Percentiles rank a stretch among this genome's conserved stretches.
phyloP scores from a whole-genome alignment of 768 basidiomycete species.

The Tremella fuciformis region DNA sequence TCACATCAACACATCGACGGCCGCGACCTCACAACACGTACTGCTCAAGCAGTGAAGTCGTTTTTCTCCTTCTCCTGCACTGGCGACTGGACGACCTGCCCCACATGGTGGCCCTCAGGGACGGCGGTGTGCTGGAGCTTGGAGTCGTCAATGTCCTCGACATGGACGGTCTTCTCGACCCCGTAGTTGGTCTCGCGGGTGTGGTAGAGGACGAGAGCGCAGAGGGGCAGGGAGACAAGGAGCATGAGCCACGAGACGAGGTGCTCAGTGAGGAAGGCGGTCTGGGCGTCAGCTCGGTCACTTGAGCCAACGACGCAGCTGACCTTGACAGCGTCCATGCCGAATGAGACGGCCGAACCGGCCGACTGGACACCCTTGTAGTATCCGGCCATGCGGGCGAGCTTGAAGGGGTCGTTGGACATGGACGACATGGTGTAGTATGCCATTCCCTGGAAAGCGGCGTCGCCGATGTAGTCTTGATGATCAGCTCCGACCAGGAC shows the following conservation, averaged over 20 bases:
- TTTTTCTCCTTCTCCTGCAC: no score
- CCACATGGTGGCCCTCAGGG: conserved; percentile 29
- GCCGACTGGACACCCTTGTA: conserved; percentile 54
- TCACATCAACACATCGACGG: no score
- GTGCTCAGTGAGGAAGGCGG: conserved; percentile 56
- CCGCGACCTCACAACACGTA: no score
- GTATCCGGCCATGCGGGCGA: conserved; percentile 56
- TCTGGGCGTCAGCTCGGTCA: conserved; percentile 12
- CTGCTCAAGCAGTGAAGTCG: no score
- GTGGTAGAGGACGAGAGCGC: conserved; percentile 25
- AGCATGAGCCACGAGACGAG: conserved; percentile 35
- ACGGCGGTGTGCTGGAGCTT: conserved; percentile 21
- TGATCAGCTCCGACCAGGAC: background rate
- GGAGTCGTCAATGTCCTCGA: conserved; percentile 28
- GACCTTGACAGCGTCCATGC: conserved; percentile 56
- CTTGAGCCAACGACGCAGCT: background rate
- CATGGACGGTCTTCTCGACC: conserved; percentile 27
- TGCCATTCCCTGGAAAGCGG: conserved; percentile 38
- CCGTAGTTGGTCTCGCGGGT: conserved; percentile 31
- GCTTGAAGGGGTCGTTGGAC: conserved; percentile 57
- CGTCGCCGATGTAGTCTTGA: conserved; percentile 53
- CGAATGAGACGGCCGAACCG: conserved; percentile 55
- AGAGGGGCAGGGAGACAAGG: conserved; percentile 35
- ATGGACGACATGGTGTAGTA: conserved; percentile 49
- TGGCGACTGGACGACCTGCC: no score